phyloP scores from a whole-genome alignment of 768 basidiomycete genomes.

The Leucosporidium yakuticum region DNA sequence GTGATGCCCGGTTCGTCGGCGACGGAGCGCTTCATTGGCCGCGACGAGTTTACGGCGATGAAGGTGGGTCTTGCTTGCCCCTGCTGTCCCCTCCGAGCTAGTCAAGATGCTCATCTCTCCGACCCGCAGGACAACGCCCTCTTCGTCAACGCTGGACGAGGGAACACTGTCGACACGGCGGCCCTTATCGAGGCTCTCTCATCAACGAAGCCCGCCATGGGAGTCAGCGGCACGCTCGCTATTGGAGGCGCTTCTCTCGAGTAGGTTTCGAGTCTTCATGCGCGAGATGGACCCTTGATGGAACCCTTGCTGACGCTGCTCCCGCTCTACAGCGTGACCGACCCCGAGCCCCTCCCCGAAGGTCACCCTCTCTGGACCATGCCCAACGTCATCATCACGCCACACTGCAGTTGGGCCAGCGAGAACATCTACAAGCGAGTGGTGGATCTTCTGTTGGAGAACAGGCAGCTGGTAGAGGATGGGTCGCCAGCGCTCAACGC shows the following conservation, averaged over 20 bases:
- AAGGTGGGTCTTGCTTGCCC: conserved; percentile 6
- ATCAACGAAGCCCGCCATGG: neutral
- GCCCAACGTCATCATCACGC: conserved; percentile 42
- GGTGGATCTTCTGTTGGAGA: conserved; percentile 40
- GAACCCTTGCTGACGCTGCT: no score
- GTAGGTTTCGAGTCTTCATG: neutral
- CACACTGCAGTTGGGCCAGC: conserved; percentile 41
- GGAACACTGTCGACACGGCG: conserved; percentile 36
- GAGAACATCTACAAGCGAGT: conserved; percentile 39
- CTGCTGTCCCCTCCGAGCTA: neutral
- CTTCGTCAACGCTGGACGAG: conserved; percentile 44
- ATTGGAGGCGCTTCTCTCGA: conserved; percentile 9
- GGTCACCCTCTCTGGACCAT: conserved; percentile 43
- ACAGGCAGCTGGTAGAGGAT: conserved; percentile 10
- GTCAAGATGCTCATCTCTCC: neutral
- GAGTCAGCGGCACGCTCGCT: neutral
- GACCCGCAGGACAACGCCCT: conserved; percentile 32
- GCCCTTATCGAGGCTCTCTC: conserved; percentile 1
- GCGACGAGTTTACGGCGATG: conserved; percentile 11
- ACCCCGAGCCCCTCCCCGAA: conserved; percentile 45
- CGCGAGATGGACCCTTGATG: neutral
- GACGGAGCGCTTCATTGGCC: neutral
- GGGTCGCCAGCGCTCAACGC: neutral
- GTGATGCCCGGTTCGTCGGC: neutral
- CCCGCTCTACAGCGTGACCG: conserved; percentile 38